Base-by-base conservation (phyloP, 2,329 filamentous ascomycete genomes). In the Pseudogymnoascus sp. region DNA sequence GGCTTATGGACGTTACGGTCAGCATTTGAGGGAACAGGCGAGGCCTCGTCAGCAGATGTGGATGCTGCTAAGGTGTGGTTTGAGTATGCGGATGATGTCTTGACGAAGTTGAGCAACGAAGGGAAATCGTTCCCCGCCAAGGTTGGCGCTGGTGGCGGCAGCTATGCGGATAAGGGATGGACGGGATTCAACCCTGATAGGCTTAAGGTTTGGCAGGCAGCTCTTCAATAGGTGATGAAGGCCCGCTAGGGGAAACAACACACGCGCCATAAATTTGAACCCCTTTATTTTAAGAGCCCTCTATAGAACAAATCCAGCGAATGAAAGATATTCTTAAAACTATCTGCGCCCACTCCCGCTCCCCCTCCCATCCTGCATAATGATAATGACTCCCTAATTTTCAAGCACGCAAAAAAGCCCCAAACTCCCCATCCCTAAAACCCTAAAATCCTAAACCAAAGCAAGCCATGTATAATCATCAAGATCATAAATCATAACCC, bases 1-100 rank as follows among this genome's bases (percentile, higher is more conserved):
- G 71, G 64, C 9, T 65, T 74, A 7, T 73, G 72, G 72, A 63
- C 65, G 3, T 43, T 73, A 59, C 65, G 72, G 14, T 61, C 61
- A 1, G 71, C 70, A 2, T 69, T 73, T 18, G 72, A 74, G 52
- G 65, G 7, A 33, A 12, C 66, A 35, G 55, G 63, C 3, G 40
- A 66, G 11, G 37, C 41, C 2, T 59, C 18, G 11, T 18, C 59
- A 0, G 66, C 69, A 7, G 63, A 69, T 28, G 65, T 43, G 5
- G 64, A 69, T 18, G 69, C 71, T 3, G 66, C 63, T 1, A 64
- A 62, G 25, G 23, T 69, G 3, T 73, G 71, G 71, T 61, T 72
- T 28, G 37, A 43, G 11, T 65, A 67, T 63, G 63, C 67, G 5
- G 66, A 64, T 0, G 59, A 66, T 4, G 35, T 16, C 5, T 60